A percentile compares a stretch with the other conserved stretches of the same genome.
phyloP scores from a whole-genome alignment of 176 grass and related monocot species.

The Zoysia pacifica region DNA sequence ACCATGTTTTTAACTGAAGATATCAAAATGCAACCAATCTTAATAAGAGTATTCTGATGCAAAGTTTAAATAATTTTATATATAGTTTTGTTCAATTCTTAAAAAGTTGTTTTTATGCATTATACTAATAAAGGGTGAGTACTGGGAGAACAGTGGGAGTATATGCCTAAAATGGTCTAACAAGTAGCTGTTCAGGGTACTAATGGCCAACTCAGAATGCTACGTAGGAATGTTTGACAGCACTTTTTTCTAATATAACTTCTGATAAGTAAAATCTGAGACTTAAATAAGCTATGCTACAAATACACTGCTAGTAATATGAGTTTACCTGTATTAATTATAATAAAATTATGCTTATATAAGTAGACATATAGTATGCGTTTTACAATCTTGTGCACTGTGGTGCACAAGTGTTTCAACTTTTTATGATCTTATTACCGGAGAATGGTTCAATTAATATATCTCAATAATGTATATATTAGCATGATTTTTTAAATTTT shows the following conservation, averaged over 20 bases:
- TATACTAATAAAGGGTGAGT: not conserved
- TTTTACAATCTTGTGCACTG: not conserved
- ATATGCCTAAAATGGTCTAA: not conserved
- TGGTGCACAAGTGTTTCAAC: not conserved
- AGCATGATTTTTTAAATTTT: not conserved
- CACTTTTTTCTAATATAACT: not conserved
- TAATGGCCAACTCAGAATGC: not conserved
- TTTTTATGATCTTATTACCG: not conserved
- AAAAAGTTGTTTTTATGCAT: not conserved
- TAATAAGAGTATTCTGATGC: not conserved
- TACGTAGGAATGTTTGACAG: not conserved
- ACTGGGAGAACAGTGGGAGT: not conserved
- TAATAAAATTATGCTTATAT: not conserved
- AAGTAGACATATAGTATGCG: conserved; percentile 14
- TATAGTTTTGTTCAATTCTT: not conserved
- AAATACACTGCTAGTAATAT: not conserved
- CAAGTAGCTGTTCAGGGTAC: conserved; percentile 19
- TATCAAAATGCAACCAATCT: not conserved
- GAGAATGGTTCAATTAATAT: not conserved
- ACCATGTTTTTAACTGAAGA: not conserved
- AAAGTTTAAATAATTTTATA: not conserved
- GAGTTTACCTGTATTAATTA: not conserved
- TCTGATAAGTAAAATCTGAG: not conserved
- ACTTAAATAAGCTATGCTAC: not conserved
- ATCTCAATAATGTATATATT: conserved; percentile 25